Conservation (phyloP, 768 basidiomycete species). For the Tephrocybe sp. region DNA sequence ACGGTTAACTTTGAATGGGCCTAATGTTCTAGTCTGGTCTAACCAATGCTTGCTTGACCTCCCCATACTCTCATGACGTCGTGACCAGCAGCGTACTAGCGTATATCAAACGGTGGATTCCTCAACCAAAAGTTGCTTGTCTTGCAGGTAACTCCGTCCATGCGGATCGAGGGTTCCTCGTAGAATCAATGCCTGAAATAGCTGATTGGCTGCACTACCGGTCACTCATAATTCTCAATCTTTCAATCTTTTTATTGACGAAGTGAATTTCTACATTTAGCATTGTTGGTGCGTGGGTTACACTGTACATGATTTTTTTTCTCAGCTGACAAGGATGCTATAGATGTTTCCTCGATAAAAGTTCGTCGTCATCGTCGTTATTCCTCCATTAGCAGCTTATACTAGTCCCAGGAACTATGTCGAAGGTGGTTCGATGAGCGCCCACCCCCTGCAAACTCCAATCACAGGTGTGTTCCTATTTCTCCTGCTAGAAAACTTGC, state of each 20-base stretch:
- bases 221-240: conserved; percentile 29
- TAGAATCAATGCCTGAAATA: conserved; percentile 77
- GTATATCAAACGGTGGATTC: conserved; percentile 88
- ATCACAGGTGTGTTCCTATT: conserved; percentile 51
- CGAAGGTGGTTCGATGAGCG: conserved; percentile 66
- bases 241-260: not conserved
- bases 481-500: not conserved
- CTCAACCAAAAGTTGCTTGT: conserved; percentile 54
- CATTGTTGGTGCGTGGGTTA: conserved; percentile 61
- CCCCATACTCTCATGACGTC: conserved; percentile 56
- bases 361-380: conserved; percentile 28
- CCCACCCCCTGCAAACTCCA: conserved; percentile 35
- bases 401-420: conserved; percentile 54
- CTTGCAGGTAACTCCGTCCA: conserved; percentile 92
- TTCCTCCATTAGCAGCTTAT: not conserved
- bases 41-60: conserved; percentile 73
- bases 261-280: conserved; percentile 30
- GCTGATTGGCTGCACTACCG: conserved; percentile 82
- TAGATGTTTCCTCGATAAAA: conserved; percentile 86
- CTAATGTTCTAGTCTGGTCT: conserved; percentile 78
- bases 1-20: not conserved
- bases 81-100: conserved; percentile 61
- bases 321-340: not conserved
- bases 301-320: not conserved
- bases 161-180: conserved; percentile 70